Base-by-base conservation (phyloP, 164 flowering plant genomes). In the Litsea cubeba region DNA sequence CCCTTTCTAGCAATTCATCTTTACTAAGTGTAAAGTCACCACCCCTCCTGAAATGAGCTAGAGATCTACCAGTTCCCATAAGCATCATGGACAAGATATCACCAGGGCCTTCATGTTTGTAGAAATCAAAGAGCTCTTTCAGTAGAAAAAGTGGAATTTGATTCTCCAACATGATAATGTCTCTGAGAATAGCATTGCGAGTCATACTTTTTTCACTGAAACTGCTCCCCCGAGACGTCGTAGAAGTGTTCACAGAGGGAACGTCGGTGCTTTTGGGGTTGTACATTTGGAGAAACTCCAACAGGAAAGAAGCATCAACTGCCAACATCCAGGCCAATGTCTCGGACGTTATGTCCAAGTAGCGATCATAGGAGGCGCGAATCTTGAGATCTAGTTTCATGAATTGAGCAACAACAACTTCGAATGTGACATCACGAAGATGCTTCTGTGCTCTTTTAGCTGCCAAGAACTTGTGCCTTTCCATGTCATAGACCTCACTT, bases 141-240 rank as follows among this genome's bases (percentile, higher is more conserved):
- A 79, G 30, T 2, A 79, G 8, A 30, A 79, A 79, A 4, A 79
- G 62, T 2, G 81, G 81, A 32, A 79, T 72, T 65, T 79, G 78
- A 58, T 79, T 79, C 54, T 75, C 78, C 22, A 79, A 65, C 78
- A 72, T 60, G 24, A 75, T 26, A 7, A 79, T 69, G 25, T 76
- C 79, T 14, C 79, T 72, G n/a, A 76, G 73, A 24, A 76, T 72
- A 10, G 70, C 40, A 12, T 63, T 26, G 15, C 67, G 72, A 28
- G 74, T 54, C 24, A 60, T 49, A 57, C 70, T 78, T 65, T 28
- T 70, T 57, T 71, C 50, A 1, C 22, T 40, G 11, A 18, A 35
- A 24, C 75, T 73, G 57, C 71, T n/a, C 26, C 63, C 70, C 2
- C 69, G 69, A 2, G 75, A 72, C 68, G 49, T 75, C 25, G 14